These are phyloP conservation scores for Magnusiomyces paraingens DNA, from an alignment of 1,139 yeast genomes.

Conservation along the genomic window DNA sequence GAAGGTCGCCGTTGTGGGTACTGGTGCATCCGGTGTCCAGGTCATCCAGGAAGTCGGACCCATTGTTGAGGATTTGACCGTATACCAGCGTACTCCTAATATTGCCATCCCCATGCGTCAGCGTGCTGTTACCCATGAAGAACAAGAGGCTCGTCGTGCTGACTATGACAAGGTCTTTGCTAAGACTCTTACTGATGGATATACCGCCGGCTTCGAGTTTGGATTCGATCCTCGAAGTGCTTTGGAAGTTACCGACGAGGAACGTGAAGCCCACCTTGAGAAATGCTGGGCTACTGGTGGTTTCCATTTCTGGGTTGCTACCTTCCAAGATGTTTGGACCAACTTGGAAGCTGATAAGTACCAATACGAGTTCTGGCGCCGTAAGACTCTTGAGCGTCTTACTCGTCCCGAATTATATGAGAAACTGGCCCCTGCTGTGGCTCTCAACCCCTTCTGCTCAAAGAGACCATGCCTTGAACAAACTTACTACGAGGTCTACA, in stretches of 20 bases:
- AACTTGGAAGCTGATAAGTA: slow-evolving; percentile 23
- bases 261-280: slow-evolving; percentile 22
- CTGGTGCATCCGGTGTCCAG: slow-evolving; percentile 44
- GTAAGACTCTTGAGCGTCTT: slow-evolving; percentile 23
- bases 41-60: slow-evolving; percentile 32
- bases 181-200: slow-evolving; percentile 17
- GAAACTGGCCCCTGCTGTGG: slow-evolving; percentile 26
- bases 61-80: slow-evolving; percentile 21
- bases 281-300: slow-evolving; percentile 24
- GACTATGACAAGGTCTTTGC: slow-evolving; percentile 17
- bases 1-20: slow-evolving; percentile 39
- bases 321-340: slow-evolving; percentile 24
- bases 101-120: slow-evolving; percentile 27
- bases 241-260: slow-evolving; percentile 21
- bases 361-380: slow-evolving; percentile 29
- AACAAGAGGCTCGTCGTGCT: slow-evolving; percentile 14
- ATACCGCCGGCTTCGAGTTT: slow-evolving; percentile 21
- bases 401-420: slow-evolving; percentile 24
- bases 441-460: slow-evolving; percentile 30
- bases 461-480: slow-evolving; percentile 29
- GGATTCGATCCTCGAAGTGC: slow-evolving; percentile 15
- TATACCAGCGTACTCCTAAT: slow-evolving; percentile 30
- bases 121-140: slow-evolving; percentile 11
- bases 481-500: slow-evolving; percentile 27
- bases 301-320: slow-evolving; percentile 25